Evolutionary conservation across 805 yeast species (phyloP), one percentile per base, ranked within the genome.

Genomic region (Yamadazyma phyllophila): DNA sequence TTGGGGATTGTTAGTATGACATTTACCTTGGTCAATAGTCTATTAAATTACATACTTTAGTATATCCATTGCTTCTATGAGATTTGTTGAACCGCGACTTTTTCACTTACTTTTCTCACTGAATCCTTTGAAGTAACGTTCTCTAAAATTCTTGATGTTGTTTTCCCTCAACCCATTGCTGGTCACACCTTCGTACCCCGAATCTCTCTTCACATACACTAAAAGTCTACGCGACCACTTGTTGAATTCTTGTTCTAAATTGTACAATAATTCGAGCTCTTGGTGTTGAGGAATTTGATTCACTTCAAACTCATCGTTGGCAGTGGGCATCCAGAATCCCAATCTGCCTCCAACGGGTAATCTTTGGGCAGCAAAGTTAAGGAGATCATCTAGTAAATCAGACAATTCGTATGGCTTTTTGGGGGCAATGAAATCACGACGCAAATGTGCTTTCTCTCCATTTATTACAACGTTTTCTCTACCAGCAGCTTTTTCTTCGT

Each of bases 291-390:
- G 98, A 20, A 91, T 81, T 43, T 76, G 71, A 38, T 86, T 80
- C 46, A 75, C 79, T 30, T 80, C 73, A 51, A 78, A 81, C 53
- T 87, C 95, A 57, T 88, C 96, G 60, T 91, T 90, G 1, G 97
- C 96, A 1, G 96, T 85, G 0, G 99, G 99, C 94, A 91, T 88
- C 99, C 99, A 94, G 63, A 90, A 91, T 24, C 94, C 88, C 30
- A 94, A 71, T 51, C 98, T 71, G 0, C 97, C 96, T 7, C 79
- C 80, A 2, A 81, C 66, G 0, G 86, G 87, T 44, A 94, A 71
- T 55, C 91, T 77, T 11, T 75, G 71, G 2, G 90, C 80, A 0
- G 96, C 77, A 70, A 85, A 94, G 15, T 73, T 63, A 34, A 94
- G 69, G 31, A 94, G 69, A 60, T 92, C 97, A 54, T 85, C 88